phyloP scores from a whole-genome alignment of 495 filamentous ascomycete species.

The Penicillium dipodomyicola region DNA sequence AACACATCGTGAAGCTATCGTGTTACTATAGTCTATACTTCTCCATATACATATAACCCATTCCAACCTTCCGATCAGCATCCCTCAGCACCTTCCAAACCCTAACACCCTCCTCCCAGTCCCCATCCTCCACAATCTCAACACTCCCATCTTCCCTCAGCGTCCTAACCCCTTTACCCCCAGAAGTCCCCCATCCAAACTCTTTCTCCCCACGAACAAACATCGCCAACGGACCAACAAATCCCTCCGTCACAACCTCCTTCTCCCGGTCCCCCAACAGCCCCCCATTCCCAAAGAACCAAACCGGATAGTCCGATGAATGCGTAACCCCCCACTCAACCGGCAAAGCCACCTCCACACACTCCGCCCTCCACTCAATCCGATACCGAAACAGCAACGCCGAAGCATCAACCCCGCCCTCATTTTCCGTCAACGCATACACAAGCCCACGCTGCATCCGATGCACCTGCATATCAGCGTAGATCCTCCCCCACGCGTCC shows the following conservation, averaged over 20 bases:
- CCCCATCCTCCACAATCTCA: constrained; percentile 41
- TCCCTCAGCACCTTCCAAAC: constrained; percentile 44
- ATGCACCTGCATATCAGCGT: constrained; percentile 58
- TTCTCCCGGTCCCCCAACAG: constrained; percentile 42
- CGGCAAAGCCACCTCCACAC: constrained; percentile 41
- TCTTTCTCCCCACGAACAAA: constrained; percentile 38
- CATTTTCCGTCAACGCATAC: constrained; percentile 29
- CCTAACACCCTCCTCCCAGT: constrained; percentile 46
- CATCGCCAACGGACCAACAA: constrained; percentile 41
- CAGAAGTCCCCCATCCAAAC: constrained; percentile 35
- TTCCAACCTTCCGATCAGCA: constrained; percentile 10
- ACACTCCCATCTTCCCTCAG: constrained; percentile 46
- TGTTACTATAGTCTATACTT: too few relatives aligned
- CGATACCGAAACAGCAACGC: constrained; percentile 45
- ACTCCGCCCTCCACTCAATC: constrained; percentile 48
- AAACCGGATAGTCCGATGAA: constrained; percentile 53
- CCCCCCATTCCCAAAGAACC: constrained; percentile 56
- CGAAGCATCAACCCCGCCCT: constrained; percentile 25
- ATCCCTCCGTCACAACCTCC: constrained; percentile 31
- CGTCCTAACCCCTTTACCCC: constrained; percentile 35
- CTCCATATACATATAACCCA: too few relatives aligned
- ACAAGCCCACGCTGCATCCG: constrained; percentile 44
- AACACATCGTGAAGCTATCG: too few relatives aligned
- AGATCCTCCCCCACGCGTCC: constrained; percentile 55
- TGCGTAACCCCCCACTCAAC: constrained; percentile 57